Evolutionary conservation across 2,329 filamentous ascomycete species (phyloP), one percentile per base, ranked within the genome.

Genomic region (Metarhizium rileyi): DNA sequence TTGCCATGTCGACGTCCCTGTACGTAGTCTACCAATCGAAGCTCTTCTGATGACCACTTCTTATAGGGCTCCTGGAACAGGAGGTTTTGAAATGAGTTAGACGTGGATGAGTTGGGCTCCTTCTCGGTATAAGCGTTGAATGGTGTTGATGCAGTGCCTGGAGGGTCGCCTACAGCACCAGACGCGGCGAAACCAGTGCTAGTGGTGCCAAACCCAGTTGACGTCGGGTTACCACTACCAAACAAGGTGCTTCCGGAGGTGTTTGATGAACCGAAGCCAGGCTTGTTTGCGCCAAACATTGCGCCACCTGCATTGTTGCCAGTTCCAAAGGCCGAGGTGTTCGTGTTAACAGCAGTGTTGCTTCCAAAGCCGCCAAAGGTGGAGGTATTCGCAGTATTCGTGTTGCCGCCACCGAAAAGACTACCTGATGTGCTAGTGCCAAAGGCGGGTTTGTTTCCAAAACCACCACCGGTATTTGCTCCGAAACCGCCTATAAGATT

Each of bases 41-140:
- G 70, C 66, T 93, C 85, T 59, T 87, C 93, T n/a, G 87, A 80
- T 9, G 91, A 96, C 73, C 86, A 97, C 64, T 93, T 94, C 66
- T 83, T 84, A 71, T 91, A 94, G 1, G 85, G 79, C 23, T 84
- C 81, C 69, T 86, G 84, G 65, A 91, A 90, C 22, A 84, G 72
- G 50, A 94, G 81, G 57, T 83, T 91, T 66, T 93, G 87, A 66
- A 86, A 94, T 4, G 84, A 76, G 61, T 85, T 80, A 56, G 70
- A 52, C 35, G 49, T 50, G 57, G 59, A 77, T 18, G 70, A 76
- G 40, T 76, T 80, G 3, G 72, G 67, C 61, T 94, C 88, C 65
- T 91, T 93, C 69, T 94, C 88, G 20, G 75, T 70, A 44, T 79
- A 76, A 0, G 87, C 73, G 53, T 78, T 70, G 69, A 91, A 94